Evolutionary conservation across 352 stramenopile genomes (phyloP).

Genomic region (Pythium scleroteichum): DNA sequence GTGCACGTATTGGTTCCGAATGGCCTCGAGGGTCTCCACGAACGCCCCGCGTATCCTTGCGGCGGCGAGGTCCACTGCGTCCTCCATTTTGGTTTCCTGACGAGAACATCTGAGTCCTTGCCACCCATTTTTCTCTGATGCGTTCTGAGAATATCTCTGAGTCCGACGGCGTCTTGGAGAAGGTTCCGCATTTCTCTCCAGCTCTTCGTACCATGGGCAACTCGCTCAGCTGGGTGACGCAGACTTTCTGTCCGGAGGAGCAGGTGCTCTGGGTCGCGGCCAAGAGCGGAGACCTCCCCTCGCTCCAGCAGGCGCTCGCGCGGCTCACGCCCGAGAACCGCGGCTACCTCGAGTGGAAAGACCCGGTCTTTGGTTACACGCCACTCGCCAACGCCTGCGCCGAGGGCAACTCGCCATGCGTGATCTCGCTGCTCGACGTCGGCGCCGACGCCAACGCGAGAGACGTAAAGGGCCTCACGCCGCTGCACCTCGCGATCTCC

Average conservation of each 20-base stretch:
- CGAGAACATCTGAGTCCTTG: constrained; percentile 1
- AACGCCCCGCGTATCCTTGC: constrained; percentile 10
- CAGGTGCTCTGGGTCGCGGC: constrained; percentile 76
- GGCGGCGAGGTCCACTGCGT: constrained; percentile 13
- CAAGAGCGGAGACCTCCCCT: constrained; percentile 63
- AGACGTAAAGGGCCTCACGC: constrained; percentile 62
- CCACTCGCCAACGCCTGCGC: constrained; percentile 63
- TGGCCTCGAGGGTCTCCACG: constrained; percentile 8
- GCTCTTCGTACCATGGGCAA: constrained; percentile 54
- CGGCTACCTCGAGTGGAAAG: constrained; percentile 69
- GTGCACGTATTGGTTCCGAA: not conserved
- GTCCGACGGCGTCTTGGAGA: too few relatives aligned
- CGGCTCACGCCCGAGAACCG: constrained; percentile 59
- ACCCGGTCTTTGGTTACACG: constrained; percentile 63
- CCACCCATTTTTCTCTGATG: not conserved
- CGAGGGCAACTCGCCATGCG: constrained; percentile 66
- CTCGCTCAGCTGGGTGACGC: constrained; percentile 68
- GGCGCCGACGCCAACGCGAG: constrained; percentile 59
- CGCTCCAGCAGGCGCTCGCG: constrained; percentile 49
- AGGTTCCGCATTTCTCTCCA: not conserved
- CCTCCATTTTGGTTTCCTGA: constrained; percentile 6
- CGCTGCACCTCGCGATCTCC: constrained; percentile 63
- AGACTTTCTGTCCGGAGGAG: constrained; percentile 71
- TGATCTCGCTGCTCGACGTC: constrained; percentile 48
- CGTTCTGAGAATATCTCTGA: not conserved